These are phyloP conservation scores for Fusarium verticillioides DNA, from an alignment of 2,329 filamentous ascomycete genomes.

Conservation along the genomic window DNA sequence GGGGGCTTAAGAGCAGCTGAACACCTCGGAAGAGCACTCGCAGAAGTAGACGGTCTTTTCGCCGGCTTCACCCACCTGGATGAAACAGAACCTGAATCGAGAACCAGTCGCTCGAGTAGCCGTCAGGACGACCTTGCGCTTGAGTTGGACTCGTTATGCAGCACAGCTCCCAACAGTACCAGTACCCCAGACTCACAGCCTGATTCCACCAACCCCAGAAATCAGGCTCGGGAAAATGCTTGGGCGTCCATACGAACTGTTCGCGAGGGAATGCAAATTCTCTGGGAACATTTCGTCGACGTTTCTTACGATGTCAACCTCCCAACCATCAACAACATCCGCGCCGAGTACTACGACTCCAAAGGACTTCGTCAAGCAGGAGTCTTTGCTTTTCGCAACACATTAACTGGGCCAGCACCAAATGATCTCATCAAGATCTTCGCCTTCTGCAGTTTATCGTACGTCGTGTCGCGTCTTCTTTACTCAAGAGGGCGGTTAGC, in stretches of 20 bases:
- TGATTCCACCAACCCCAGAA: not conserved
- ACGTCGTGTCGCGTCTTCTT: constrained; percentile 27
- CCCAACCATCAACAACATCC: constrained; percentile 5
- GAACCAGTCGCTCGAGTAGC: rapidly evolving
- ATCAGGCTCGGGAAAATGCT: not conserved
- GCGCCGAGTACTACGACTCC: constrained; percentile 1
- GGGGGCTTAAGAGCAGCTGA: not conserved
- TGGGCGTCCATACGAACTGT: constrained; percentile 21
- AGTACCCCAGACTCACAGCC: not conserved
- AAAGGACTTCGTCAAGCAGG: constrained; percentile 27
- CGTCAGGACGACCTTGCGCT: not conserved
- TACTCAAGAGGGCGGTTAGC: not conserved
- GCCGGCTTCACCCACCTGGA: constrained; percentile 24
- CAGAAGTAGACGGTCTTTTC: constrained; percentile 28
- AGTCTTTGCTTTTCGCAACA: constrained; percentile 32
- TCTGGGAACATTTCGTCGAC: constrained; percentile 12
- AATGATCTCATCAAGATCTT: constrained; percentile 21
- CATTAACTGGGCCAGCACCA: not conserved
- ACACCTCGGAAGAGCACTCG: constrained; percentile 6
- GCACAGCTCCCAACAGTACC: rapidly evolving
- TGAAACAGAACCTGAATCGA: not conserved
- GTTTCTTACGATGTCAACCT: not conserved
- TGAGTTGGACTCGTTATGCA: not conserved
- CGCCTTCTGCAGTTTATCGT: constrained; percentile 36
- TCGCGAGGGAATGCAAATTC: not conserved